Conservation (phyloP, 352 stramenopile genomes). For the Phytopythium sindhum region DNA sequence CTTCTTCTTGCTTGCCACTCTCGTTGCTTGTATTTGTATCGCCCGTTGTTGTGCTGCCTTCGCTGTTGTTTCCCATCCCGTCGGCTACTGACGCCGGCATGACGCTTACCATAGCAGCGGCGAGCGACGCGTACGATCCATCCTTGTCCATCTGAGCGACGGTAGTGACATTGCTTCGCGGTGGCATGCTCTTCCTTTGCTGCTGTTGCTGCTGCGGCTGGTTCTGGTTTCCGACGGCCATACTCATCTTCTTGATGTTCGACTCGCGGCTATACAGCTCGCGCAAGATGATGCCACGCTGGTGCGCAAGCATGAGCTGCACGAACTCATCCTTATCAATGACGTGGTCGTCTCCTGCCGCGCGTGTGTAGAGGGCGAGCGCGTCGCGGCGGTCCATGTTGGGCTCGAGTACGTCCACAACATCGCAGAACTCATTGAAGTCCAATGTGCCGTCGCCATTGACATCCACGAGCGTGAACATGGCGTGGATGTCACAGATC, state of each 20-base stretch:
- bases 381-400: slow-evolving; percentile 61
- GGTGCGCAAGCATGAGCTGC: slow-evolving; percentile 68
- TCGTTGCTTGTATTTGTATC: not conserved
- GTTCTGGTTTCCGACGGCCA: slow-evolving; percentile 18
- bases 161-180: slow-evolving; percentile 6
- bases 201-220: slow-evolving; percentile 17
- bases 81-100: slow-evolving; percentile 11
- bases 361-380: slow-evolving; percentile 57
- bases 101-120: slow-evolving; percentile 40
- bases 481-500: slow-evolving; percentile 69
- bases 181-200: slow-evolving; percentile 36
- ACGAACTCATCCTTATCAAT: slow-evolving; percentile 81
- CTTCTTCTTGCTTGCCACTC: not conserved
- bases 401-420: slow-evolving; percentile 60
- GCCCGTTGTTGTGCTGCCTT: slow-evolving; percentile 12
- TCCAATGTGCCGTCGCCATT: slow-evolving; percentile 72
- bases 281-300: slow-evolving; percentile 60
- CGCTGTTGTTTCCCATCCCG: slow-evolving; percentile 25
- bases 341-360: slow-evolving; percentile 67
- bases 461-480: slow-evolving; percentile 68
- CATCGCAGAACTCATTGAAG: slow-evolving; percentile 68
- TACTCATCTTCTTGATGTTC: slow-evolving; percentile 46
- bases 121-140: slow-evolving; percentile 53
- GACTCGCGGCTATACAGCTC: slow-evolving; percentile 53
- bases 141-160: slow-evolving; percentile 44